Base-by-base conservation (phyloP, 1,284 basidiomycete genomes). In the Uromyces viciae-fabae region DNA sequence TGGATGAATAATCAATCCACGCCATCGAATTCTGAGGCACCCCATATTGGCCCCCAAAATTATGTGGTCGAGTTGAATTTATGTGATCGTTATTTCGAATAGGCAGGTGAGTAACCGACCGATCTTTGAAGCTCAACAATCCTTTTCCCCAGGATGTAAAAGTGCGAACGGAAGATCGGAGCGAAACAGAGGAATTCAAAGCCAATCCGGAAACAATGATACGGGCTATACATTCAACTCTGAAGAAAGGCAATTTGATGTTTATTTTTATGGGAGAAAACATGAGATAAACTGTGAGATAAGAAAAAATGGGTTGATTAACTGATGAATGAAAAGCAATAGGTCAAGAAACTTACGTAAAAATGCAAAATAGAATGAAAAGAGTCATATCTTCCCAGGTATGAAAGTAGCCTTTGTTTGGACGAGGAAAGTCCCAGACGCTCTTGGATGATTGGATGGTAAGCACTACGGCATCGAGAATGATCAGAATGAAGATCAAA, bases 161-260 rank as follows among this genome's bases (percentile, higher is more conserved):
- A n/a, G 28, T 38, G 0, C 52, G 25, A 8, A 28, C 17, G 17
- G 42, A 31, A 11, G 14, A 11, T 31, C 75, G 72, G n/a, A 60
- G 31, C 71, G 33, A 58, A 14, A 43, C 40, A 40, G 33, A 17
- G 52, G 95, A 94, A 85, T 98, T 95, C 81, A 98, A 89, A 36
- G 98, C 86, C 83, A 99, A 90, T 22, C 96, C 96, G 15, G 93
- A 94, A 36, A 96, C 93, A 84, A 94, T 90, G 85, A 97, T 95
- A 31, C 95, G 91, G 56, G 93, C 93, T 82, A 93, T 88, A 76
- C 93, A 91, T 87, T 99, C 96, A 54, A 97, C 82, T 4, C 93
- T 94, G 82, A 14, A 40, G 38, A 58, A 69, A 73, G 19, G 17
- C 2, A 43, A 33, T 14, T 2, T 2, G 7, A 33, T 31, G 5